Evolutionary conservation across 495 filamentous ascomycete genomes (phyloP).

Genomic region (Aspergillus saccharolyticus): DNA sequence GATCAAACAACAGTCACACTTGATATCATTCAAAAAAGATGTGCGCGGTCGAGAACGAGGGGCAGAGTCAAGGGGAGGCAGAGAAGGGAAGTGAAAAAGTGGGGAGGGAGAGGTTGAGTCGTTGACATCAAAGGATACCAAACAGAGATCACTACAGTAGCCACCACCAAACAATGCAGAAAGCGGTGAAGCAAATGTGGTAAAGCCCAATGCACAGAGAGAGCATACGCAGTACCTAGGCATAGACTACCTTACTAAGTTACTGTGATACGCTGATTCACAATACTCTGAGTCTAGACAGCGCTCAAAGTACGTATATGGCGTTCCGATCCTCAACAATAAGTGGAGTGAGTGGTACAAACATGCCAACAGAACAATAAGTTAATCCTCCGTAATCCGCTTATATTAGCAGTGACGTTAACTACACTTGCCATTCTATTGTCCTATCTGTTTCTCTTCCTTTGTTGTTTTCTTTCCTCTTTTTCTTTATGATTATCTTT

Average conservation of each 20-base stretch:
- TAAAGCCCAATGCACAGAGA: neutral
- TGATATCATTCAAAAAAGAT: neutral
- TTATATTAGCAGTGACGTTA: neutral
- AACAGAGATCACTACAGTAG: neutral
- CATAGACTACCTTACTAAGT: too few relatives aligned
- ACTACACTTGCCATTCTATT: neutral
- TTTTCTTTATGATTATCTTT: slow-evolving; percentile 3
- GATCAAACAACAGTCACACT: neutral
- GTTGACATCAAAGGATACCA: neutral
- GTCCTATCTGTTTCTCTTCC: neutral
- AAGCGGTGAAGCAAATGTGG: neutral
- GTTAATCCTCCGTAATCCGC: neutral
- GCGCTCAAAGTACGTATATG: neutral
- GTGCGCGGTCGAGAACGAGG: neutral
- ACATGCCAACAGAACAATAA: neutral
- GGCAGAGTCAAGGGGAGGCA: neutral
- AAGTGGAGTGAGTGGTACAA: neutral
- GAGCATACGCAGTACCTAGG: too few relatives aligned
- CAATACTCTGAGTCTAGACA: neutral
- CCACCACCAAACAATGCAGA: too few relatives aligned
- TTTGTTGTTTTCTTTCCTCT: neutral
- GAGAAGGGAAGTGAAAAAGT: neutral
- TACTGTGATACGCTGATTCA: neutral
- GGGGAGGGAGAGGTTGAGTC: neutral
- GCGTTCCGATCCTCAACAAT: neutral